Evolutionary conservation across 208 protist species (phyloP), one percentile per base, ranked within the genome.

Genomic region (Leishmania lainsoni): DNA sequence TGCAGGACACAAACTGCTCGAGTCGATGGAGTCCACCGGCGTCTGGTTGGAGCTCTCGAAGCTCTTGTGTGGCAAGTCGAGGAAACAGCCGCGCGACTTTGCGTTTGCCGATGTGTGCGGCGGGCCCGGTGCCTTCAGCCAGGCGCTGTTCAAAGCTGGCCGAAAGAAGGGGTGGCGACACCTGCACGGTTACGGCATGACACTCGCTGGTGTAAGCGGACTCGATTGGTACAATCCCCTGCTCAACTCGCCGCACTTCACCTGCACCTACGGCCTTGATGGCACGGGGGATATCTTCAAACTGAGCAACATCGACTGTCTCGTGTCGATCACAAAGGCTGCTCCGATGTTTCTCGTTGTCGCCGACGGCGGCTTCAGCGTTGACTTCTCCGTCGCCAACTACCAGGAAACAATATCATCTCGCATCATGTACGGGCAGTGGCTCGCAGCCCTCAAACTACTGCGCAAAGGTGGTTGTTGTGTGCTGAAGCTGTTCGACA

Each of bases 401-500:
- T 96, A 90, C 75, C 96, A 98, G 82, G 94, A 98, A 78, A 93
- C 94, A 3, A 97, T 98, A 26, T 98, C 94, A 0, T 83, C 90
- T 16, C 94, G 93, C 52, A 95, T 98, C 77, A 76, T 97, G 52
- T 97, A 94, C 81, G 93, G 87, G 2, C 94, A 98, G 83, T 97
- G 93, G 89, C 79, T 96, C 12, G 65, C 89, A 5, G 94, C 93
- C 56, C 78, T 98, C 61, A 95, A 94, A 79, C 56, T 95, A 56
- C 86, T 97, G 20, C 80, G 82, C 5, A 63, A 45, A 5, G 91
- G 93, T 17, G 94, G 94, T 61, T 95, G 85, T 35, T 94, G 97
- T 79, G 88, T 98, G 42, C 83, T 97, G 81, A 98, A 98, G 85
- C 89, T 97, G 8, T 98, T 98, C 79, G 96, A 98, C 84, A 96